These are phyloP conservation scores for Claviceps capensis DNA, from an alignment of 2,329 filamentous ascomycete species.

Conservation along the genomic window DNA sequence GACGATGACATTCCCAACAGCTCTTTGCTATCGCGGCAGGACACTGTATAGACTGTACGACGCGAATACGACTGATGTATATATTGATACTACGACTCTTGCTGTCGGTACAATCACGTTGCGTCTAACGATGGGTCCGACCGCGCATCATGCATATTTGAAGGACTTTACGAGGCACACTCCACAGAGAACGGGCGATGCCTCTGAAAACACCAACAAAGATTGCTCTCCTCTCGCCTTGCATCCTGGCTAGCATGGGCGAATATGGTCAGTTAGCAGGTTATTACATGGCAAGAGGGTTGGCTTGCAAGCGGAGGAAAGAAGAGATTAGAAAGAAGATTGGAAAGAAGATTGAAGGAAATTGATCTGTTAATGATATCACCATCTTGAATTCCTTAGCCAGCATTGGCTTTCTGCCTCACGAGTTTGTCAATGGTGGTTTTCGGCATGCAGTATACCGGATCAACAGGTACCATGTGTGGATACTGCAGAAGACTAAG, in stretches of 20 bases:
- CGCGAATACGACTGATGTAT: background rate
- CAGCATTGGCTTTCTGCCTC: constrained; percentile 12
- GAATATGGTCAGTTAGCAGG: constrained; percentile 36
- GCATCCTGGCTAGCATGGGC: constrained; percentile 50
- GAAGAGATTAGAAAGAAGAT: background rate
- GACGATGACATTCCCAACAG: background rate
- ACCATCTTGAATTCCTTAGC: background rate
- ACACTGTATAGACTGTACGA: background rate
- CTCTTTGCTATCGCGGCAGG: background rate
- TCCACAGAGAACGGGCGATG: constrained; percentile 12
- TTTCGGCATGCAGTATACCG: constrained; percentile 75
- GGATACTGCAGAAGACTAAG: constrained; percentile 71
- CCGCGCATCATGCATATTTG: constrained; percentile 6
- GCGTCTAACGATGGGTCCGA: too few relatives aligned
- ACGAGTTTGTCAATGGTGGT: constrained; percentile 47
- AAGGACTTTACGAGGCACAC: constrained; percentile 15
- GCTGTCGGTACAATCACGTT: background rate
- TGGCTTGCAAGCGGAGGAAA: background rate
- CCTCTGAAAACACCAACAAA: constrained; percentile 16
- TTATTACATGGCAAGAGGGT: constrained; percentile 59
- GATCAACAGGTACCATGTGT: constrained; percentile 68
- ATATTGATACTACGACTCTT: background rate
- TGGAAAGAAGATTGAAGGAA: background rate
- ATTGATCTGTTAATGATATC: background rate
- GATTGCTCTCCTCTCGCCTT: constrained; percentile 50